Base-by-base conservation (phyloP, 2,329 filamentous ascomycete species). In the Fusarium sambucinum region DNA sequence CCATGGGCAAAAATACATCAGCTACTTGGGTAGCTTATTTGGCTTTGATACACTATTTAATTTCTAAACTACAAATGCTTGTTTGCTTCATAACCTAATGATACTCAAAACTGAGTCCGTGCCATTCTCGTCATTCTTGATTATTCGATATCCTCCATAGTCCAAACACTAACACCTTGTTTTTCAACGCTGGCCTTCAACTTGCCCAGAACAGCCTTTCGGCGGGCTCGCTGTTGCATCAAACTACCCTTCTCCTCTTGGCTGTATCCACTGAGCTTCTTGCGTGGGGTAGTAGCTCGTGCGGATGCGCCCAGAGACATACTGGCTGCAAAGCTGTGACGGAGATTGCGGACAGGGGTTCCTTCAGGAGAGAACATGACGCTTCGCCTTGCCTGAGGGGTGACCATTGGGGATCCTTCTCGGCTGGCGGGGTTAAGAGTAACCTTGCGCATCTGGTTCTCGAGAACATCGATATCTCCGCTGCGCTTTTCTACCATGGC, bases 401-500 rank as follows among this genome's bases (percentile, higher is more conserved):
- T 81, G 60, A 75, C 72, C 74, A 78, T 77, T 2, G 81, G 82
- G 21, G 77, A 84, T 38, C 75, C 81, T 74, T 85, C 80, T 40
- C 83, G 77, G 73, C 79, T 83, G 13, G 65, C 71, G 9, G 82
- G 78, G 11, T 79, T 78, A 13, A 92, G 79, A 9, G 86, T 85
- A 23, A 96, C 80, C 76, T 89, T 92, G 61, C 91, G 89, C 81
- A 99, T 88, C 76, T 97, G 92, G 47, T 90, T 88, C 80, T 98
- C 96, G 32, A 98, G 85, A 9, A 97, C 88, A 77, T 97, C 93
- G 53, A 99, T 89, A 73, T 98, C 95, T 59, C 91, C 92, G 75
- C 92, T 96, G 76, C 93, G 92, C 80, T 93, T 93, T 83, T 98
- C 93, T 0, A 92, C 92, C 90, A 97, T 95, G 62, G 84, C 87